Evolutionary conservation across 2,329 filamentous ascomycete genomes (phyloP), one percentile per base, ranked within the genome.

Genomic region (Apiospora aurea): DNA sequence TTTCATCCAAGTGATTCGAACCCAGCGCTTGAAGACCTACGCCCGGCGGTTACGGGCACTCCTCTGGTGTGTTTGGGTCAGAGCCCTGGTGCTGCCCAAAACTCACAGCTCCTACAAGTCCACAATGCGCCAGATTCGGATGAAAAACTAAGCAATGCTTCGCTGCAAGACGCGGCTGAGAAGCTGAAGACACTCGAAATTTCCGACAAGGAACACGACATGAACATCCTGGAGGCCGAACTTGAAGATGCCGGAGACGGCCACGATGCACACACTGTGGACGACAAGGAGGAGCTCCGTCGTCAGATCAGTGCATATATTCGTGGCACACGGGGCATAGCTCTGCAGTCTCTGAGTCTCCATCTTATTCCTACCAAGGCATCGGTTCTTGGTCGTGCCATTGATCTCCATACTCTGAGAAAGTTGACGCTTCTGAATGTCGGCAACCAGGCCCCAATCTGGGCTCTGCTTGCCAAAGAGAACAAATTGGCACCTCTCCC

Each of bases 391-490:
- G 86, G 83, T 24, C 83, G 85, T 41, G 87, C 88, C 0, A 81
- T 92, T 47, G 89, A 92, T 75, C 76, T 92, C 4, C 82, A 82
- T n/a, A 82, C 83, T 4, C 82, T 93, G n/a, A 86, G 82, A 74
- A 85, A 84, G 67, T 82, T 93, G 24, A 90, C 89, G 1, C 82
- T 93, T 34, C 85, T 93, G 66, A 91, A 90, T 73, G 90, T 92
- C 24, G 91, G 91, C 1, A 83, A 87, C 6, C 91, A 93, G 77
- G 84, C 84, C 41, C 82, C 86, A 0, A 87, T 92, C 73, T 93
- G 91, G 91, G 82, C 83, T 1, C 79, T 88, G 71, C 80, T 92
- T 57, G 80, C 84, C 24, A 88, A 86, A 74, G 85, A 90, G 75
- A 89, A 91, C 77, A 84, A 84, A 69, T 76, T 82, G 0, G 80